Evolutionary conservation across 495 filamentous ascomycete species (phyloP).

Genomic region (Staphylotrichum tortipilum): DNA sequence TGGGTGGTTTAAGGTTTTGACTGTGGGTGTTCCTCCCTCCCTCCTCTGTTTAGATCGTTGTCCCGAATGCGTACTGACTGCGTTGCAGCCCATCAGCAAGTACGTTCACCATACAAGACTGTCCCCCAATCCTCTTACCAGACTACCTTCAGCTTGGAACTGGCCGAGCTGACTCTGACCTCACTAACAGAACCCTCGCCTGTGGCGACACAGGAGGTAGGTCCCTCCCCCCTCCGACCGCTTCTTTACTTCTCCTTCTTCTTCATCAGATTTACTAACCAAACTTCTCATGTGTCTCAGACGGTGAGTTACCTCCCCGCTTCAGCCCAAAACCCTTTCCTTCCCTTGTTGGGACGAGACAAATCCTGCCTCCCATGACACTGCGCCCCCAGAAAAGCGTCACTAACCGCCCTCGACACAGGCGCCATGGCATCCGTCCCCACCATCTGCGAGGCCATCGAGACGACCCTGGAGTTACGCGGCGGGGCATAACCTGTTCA

Average conservation of each 20-base stretch:
- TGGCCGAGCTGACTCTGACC: background rate
- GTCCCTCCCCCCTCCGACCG: background rate
- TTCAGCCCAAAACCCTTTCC: background rate
- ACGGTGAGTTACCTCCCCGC: background rate
- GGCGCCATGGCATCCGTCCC: conserved; percentile 81
- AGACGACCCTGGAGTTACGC: conserved; percentile 36
- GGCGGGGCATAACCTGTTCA: too few relatives aligned
- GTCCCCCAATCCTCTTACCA: too few relatives aligned
- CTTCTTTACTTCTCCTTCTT: background rate
- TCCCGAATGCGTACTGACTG: too few relatives aligned
- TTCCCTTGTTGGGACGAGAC: too few relatives aligned
- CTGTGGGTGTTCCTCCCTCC: conserved; percentile 19
- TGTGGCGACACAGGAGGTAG: conserved; percentile 29
- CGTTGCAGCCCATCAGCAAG: conserved; percentile 19
- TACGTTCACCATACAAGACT: conserved; percentile 4
- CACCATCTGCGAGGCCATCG: conserved; percentile 57
- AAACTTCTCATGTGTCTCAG: too few relatives aligned
- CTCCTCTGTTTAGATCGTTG: background rate
- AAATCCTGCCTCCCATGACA: background rate
- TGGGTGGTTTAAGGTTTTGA: conserved; percentile 71
- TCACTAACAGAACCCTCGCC: conserved; percentile 20
- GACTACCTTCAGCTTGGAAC: too few relatives aligned
- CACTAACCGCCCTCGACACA: conserved; percentile 24
- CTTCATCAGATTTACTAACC: too few relatives aligned
- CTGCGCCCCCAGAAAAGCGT: background rate